Base-by-base conservation (phyloP, 441 rosid genomes). In the Dalechampia spathulata region DNA sequence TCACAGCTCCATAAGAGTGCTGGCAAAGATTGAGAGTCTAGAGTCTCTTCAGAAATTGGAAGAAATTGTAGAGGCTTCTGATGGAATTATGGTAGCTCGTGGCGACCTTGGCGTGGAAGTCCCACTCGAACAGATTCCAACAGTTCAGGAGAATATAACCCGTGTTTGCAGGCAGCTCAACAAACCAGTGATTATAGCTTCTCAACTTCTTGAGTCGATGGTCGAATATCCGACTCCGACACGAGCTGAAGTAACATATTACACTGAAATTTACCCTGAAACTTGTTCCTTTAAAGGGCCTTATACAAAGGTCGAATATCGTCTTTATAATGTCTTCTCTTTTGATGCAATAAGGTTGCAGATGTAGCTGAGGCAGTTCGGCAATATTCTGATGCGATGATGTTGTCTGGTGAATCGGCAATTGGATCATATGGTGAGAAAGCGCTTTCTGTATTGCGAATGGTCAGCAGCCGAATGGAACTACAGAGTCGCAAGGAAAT, bases 361-460 rank as follows among this genome's bases (percentile, higher is more conserved):
- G 89, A 85, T 72, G 81, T 85, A 49, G 78, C 87, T 6, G 93
- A 85, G 77, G 93, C 80, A 52, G 89, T 85, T 56, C 67, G 85
- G 64, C 93, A 85, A 52, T 74, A 68, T 67, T 85, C 89, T 1
- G 93, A 85, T 60, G 89, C 85, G 39, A 14, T 85, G 73, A 85
- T 85, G 93, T 48, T 85, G 57, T 85, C 93, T 25, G 89, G 87
- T 50, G 89, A 85, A 61, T 85, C 93, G 5, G 93, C 93, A 16
- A 77, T 82, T 41, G 93, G 93, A 51, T 57, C 61, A 25, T 62
- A 62, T 49, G 82, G 85, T 36, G 82, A 77, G 71, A 85, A 85
- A 72, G 87, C 93, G 38, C 73, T 85, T 17, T 72, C 87, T 49
- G 79, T 85, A 34, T 61, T 85, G 71, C 69, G 59, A 52, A 75